Evolutionary conservation across 139 green algal genomes (phyloP), one percentile per base, ranked within the genome.

Genomic region (Chlamydomonas sphaeroides): DNA sequence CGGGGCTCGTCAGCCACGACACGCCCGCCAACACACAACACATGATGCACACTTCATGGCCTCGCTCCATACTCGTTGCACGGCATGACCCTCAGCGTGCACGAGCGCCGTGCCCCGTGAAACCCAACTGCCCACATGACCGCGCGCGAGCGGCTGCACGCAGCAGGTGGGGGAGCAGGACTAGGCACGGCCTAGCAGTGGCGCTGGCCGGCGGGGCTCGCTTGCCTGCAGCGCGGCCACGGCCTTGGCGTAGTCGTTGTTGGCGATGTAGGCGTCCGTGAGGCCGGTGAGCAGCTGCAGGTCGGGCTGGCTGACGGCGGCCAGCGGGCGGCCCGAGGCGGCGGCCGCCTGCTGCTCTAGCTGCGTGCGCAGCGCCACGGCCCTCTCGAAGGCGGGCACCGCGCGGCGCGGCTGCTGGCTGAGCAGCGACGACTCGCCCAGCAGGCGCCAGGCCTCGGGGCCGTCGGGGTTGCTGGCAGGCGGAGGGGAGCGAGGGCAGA

Each of bases 211-310:
- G n/a, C n/a, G n/a, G n/a, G n/a, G n/a, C n/a, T n/a, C n/a, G n/a
- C n/a, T n/a, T n/a, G n/a, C n/a, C n/a, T n/a, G n/a, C n/a, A n/a
- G n/a, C n/a, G n/a, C n/a, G n/a, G n/a, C 68, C 0, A 90, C 62
- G 4, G 85, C 87, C 70, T 90, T 90, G 39, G 51, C 75, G 42
- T 53, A 68, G 33, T 84, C 77, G 28, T 42, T 79, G 73, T 92
- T 93, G 38, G 87, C 90, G 20, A 93, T 86, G 85, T 90, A 92
- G 0, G 90, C 84, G 39, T 93, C 90, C 67, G 80, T 70, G 42
- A 92, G 25, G 35, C 90, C 90, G 5, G 90, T 90, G 32, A 89
- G 53, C 32, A 92, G 65, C 48, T 87, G 78, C 67, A 85, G 77
- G 65, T 90, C 78, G 23, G 78, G 75, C 75, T 82, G 75, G 14